Percentiles rank a stretch among this genome's conserved stretches.
These are phyloP conservation scores for Linum tenue DNA, from an alignment of 345 rosid species.

Conservation along the genomic window DNA sequence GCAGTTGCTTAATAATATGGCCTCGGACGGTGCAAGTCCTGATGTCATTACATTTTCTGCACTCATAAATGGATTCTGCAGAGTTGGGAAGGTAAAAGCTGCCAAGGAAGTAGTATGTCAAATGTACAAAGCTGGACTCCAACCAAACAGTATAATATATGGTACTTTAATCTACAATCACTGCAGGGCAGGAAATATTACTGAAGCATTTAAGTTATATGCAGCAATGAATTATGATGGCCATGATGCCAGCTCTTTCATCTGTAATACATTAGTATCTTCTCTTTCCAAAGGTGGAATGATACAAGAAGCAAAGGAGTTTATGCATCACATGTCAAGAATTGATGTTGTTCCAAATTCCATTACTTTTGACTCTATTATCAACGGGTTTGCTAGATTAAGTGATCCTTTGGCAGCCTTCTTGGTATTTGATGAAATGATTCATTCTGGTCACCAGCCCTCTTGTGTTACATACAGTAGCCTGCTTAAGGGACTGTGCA, in stretches of 20 bases:
- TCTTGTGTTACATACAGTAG: conserved; percentile 60
- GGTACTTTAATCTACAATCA: conserved; percentile 48
- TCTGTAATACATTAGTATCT: conserved; percentile 43
- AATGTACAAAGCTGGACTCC: conserved; percentile 53
- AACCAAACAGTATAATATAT: conserved; percentile 49
- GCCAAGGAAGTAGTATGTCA: conserved; percentile 58
- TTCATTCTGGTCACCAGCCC: conserved; percentile 53
- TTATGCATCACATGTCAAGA: conserved; percentile 46
- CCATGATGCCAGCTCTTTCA: conserved; percentile 36
- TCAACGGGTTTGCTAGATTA: conserved; percentile 48
- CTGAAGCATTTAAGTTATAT: conserved; percentile 54
- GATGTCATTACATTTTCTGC: conserved; percentile 72
- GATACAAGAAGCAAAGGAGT: conserved; percentile 50
- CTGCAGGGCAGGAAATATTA: conserved; percentile 42
- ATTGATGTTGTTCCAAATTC: conserved; percentile 39
- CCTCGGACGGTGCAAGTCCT: conserved; percentile 45
- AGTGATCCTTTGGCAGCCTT: conserved; percentile 56
- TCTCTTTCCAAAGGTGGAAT: conserved; percentile 67
- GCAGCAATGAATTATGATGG: conserved; percentile 48
- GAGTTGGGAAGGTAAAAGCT: conserved; percentile 32
- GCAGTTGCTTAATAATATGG: conserved; percentile 45
- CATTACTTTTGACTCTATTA: conserved; percentile 54
- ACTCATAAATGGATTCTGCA: conserved; percentile 68
- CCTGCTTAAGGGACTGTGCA: conserved; percentile 79
- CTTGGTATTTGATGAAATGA: conserved; percentile 70